Evolutionary conservation across 371 early-diverging fungal genomes (phyloP).

Genomic region (Apophysomyces ossiformis): DNA sequence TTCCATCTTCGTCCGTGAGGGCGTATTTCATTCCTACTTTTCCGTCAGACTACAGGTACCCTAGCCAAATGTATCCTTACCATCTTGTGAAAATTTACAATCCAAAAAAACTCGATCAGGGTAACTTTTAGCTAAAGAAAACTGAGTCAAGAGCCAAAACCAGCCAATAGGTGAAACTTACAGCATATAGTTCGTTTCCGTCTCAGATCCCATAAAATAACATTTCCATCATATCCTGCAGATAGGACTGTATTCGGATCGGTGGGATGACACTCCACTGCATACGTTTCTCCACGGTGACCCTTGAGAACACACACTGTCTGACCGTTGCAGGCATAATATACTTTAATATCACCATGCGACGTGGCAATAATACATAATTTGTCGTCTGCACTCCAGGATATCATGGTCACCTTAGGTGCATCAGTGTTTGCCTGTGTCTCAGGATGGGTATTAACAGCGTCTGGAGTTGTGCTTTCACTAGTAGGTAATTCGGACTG

Average conservation of each 20-base stretch:
- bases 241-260: constrained; percentile 74
- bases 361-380: constrained; percentile 65
- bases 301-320: constrained; percentile 56
- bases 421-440: constrained; percentile 12
- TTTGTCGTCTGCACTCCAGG: constrained; percentile 68
- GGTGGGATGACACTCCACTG: constrained; percentile 76
- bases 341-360: constrained; percentile 65
- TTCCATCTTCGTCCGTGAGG: constrained; percentile 71
- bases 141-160: not conserved
- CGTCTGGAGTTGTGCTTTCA: not conserved
- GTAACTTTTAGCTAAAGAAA: constrained; percentile 21
- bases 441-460: not conserved
- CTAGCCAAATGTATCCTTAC: constrained; percentile 17
- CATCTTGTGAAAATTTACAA: constrained; percentile 62
- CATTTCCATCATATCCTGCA: constrained; percentile 86
- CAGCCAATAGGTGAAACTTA: not conserved
- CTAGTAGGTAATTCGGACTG: not conserved
- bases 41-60: not conserved
- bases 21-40: constrained; percentile 64
- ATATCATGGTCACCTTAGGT: constrained; percentile 56
- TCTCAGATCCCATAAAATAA: constrained; percentile 78
- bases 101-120: constrained; percentile 46
- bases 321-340: constrained; percentile 65
- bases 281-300: constrained; percentile 73
- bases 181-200: constrained; percentile 32